These are phyloP conservation scores for Lomentospora prolificans DNA, from an alignment of 2,329 filamentous ascomycete genomes.

Conservation along the genomic window DNA sequence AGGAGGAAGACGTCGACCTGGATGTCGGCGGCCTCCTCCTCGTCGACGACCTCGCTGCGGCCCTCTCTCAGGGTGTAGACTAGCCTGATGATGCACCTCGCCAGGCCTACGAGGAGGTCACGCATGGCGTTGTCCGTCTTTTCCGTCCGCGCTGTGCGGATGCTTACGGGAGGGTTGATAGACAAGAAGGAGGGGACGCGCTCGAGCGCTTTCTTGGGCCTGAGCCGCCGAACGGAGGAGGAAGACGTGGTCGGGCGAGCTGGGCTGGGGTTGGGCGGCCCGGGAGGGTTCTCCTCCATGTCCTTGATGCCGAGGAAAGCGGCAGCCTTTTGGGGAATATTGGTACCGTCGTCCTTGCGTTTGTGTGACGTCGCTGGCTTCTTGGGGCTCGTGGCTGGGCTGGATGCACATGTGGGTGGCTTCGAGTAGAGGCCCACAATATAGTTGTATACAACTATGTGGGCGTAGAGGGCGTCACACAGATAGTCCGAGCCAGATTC, in stretches of 20 bases:
- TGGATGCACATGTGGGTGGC: slow-evolving; percentile 8
- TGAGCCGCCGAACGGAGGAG: slow-evolving; percentile 5
- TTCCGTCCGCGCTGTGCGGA: slow-evolving; percentile 13
- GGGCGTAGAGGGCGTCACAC: slow-evolving; percentile 49
- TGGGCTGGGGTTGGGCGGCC: slow-evolving; percentile 8
- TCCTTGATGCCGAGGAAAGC: slow-evolving; percentile 20
- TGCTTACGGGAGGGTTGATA: background rate
- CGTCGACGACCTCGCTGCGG: background rate
- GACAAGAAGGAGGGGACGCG: slow-evolving; percentile 2
- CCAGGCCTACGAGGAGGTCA: slow-evolving; percentile 38
- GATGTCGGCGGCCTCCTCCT: slow-evolving; percentile 36
- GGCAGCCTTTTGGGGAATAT: slow-evolving; percentile 43
- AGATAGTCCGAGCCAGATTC: slow-evolving; percentile 41
- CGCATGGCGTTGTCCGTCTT: slow-evolving; percentile 26
- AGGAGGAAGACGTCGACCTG: slow-evolving; percentile 30
- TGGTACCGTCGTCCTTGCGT: slow-evolving; percentile 13
- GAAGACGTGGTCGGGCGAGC: slow-evolving; percentile 3
- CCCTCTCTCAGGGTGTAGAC: slow-evolving; percentile 33
- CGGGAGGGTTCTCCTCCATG: background rate
- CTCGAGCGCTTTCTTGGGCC: background rate
- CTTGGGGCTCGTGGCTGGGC: slow-evolving; percentile 10
- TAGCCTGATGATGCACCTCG: slow-evolving; percentile 39
- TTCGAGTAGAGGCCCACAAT: slow-evolving; percentile 25
- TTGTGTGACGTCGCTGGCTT: slow-evolving; percentile 10
- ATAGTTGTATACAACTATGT: slow-evolving; percentile 51